Conservation (phyloP, 1,284 basidiomycete genomes). For the Wallemia ichthyophaga region DNA sequence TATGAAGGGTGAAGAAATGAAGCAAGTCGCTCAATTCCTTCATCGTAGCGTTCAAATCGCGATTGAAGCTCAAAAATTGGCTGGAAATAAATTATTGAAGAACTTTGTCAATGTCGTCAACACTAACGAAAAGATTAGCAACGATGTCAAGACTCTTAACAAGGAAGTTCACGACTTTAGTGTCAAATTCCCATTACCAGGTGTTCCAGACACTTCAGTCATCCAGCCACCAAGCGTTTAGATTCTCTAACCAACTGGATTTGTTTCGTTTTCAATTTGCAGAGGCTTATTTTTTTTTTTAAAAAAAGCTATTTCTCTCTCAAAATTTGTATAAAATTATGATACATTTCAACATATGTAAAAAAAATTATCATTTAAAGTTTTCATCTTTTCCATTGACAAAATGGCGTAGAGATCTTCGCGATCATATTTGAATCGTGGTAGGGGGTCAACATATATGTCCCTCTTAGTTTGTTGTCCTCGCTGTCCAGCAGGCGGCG, state of each 20-base stretch:
- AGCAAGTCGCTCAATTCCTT: conserved; percentile 63
- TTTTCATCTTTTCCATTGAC: neutral
- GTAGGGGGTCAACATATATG: neutral
- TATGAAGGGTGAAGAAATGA: conserved; percentile 49
- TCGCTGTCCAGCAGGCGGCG: too few species aligned
- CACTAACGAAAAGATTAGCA: conserved; percentile 32
- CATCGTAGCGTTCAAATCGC: conserved; percentile 74
- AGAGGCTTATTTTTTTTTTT: neutral
- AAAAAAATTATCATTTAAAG: neutral
- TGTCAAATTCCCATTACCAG: conserved; percentile 66
- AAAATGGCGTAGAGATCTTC: neutral
- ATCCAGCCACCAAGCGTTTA: neutral
- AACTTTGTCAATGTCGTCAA: conserved; percentile 74
- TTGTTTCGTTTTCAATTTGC: neutral
- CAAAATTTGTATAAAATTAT: too few species aligned
- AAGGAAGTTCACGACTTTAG: conserved; percentile 53
- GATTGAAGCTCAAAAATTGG: conserved; percentile 64
- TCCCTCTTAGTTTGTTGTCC: too few species aligned
- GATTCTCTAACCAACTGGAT: neutral
- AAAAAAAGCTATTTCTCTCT: neutral
- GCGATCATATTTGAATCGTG: neutral
- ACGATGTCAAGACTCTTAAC: conserved; percentile 37
- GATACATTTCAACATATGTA: neutral
- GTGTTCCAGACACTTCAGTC: conserved; percentile 31
- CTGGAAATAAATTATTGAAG: conserved; percentile 76